These are phyloP conservation scores for Ceratocystis variospora DNA, from an alignment of 2,329 filamentous ascomycete species.

Conservation along the genomic window DNA sequence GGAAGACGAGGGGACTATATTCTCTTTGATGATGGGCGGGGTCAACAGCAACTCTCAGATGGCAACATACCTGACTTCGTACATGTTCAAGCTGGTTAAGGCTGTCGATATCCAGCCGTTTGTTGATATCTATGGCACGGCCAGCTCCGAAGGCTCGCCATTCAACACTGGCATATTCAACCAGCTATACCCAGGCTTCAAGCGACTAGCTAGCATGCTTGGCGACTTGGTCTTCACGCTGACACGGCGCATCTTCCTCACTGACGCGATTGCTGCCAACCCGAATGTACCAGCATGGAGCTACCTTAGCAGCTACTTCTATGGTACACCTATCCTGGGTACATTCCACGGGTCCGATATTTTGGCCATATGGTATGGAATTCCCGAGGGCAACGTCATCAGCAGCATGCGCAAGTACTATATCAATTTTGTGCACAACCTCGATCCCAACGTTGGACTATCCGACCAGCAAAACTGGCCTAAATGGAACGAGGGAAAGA, in stretches of 20 bases:
- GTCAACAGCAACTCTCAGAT: constrained; percentile 41
- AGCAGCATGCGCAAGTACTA: constrained; percentile 42
- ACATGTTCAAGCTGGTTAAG: constrained; percentile 36
- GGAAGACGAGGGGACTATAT: constrained; percentile 54
- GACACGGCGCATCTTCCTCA: constrained; percentile 32
- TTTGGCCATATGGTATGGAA: constrained; percentile 40
- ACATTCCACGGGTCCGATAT: constrained; percentile 50
- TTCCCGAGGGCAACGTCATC: constrained; percentile 35
- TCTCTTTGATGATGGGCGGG: constrained; percentile 44
- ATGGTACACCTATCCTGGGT: constrained; percentile 46
- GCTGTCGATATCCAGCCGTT: constrained; percentile 32
- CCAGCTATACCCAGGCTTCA: constrained; percentile 52
- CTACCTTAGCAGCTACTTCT: constrained; percentile 46
- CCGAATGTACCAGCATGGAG: constrained; percentile 42
- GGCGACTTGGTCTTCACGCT: constrained; percentile 47
- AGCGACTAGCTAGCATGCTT: constrained; percentile 47
- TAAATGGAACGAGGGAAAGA: constrained; percentile 30
- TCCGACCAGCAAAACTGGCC: constrained; percentile 23
- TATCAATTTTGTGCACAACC: constrained; percentile 41
- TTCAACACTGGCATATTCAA: constrained; percentile 44
- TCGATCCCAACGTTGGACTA: constrained; percentile 39
- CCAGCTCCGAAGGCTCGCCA: constrained; percentile 44
- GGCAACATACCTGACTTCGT: constrained; percentile 36
- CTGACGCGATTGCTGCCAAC: constrained; percentile 28
- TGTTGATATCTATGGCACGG: constrained; percentile 38